Conservation (phyloP, 2,329 filamentous ascomycete species). For the Xylariaceae sp. region DNA sequence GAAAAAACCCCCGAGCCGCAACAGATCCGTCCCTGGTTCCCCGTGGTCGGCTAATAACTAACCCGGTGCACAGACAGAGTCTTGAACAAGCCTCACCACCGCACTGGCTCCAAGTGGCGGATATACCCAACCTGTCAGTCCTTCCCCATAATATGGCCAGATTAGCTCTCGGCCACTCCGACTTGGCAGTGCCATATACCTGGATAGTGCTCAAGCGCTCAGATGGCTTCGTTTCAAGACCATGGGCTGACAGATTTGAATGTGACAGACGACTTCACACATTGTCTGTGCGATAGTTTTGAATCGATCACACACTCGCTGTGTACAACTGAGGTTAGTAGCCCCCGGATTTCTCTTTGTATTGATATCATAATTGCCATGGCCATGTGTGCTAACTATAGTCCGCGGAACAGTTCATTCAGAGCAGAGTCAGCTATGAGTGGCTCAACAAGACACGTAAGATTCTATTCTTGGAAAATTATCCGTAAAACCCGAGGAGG, state of each 20-base stretch:
- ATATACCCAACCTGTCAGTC: constrained; percentile 74
- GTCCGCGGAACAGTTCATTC: constrained; percentile 52
- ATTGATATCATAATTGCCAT: not conserved
- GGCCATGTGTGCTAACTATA: not conserved
- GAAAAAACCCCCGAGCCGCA: not conserved
- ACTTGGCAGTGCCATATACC: not conserved
- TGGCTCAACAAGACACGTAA: constrained; percentile 67
- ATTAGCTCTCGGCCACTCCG: not conserved
- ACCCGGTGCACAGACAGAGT: constrained; percentile 53
- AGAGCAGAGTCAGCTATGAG: constrained; percentile 81
- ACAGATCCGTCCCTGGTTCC: not conserved
- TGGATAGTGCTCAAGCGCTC: not conserved
- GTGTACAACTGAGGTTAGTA: constrained; percentile 70
- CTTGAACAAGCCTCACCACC: constrained; percentile 63
- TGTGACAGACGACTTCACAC: constrained; percentile 67
- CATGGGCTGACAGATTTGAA: not conserved
- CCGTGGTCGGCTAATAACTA: not conserved
- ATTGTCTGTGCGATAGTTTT: constrained; percentile 87
- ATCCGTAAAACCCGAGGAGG: not conserved
- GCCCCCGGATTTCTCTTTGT: not conserved
- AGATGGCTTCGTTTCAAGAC: not conserved
- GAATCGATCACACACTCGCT: constrained; percentile 88
- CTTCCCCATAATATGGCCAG: not conserved
- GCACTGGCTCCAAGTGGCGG: constrained; percentile 77
- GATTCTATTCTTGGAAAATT: not conserved